Base-by-base conservation (phyloP, 805 yeast genomes). In the Candida nitratophila region DNA sequence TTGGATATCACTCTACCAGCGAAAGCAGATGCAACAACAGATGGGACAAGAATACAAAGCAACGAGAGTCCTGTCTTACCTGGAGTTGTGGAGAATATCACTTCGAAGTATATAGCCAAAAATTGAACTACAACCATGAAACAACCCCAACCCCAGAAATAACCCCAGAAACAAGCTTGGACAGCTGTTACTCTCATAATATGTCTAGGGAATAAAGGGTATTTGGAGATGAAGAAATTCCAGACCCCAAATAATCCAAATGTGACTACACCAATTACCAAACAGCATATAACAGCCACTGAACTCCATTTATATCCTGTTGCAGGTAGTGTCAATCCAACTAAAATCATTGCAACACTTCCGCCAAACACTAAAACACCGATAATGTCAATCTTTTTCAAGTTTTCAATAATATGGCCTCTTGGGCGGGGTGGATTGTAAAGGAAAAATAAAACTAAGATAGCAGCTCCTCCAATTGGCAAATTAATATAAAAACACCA, bases 401-500 rank as follows among this genome's bases (percentile, higher is more conserved):
- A 46, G 46, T 74, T 75, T 21, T 63, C 59, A 29, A 50, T 55
- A 32, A 67, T 43, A 17, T 61, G 54, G 14, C 74, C 73, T n/a
- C 54, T 53, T 1, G 77, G 70, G 32, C 55, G 59, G 7, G 76
- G 77, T 12, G 82, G 79, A 27, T 68, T 63, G 56, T 75, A 72
- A 17, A 70, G 64, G 4, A 69, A 46, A 3, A 68, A 40, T 16
- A 77, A 55, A 8, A 69, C 49, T 0, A 56, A 54, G 17, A 69
- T 54, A 0, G 78, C 73, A 0, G 67, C 43, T 1, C 81, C 86
- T 21, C 85, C 84, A 29, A 80, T 59, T 7, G 87, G 86, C 35
- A 83, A 58, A 58, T 82, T 83, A 49, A 83, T 68, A 59, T 76
- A 83, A 55, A 82, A 83, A 52, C 85, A 77, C 86, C 88, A 81